Base-by-base conservation (phyloP, 106 monocot genomes). In the Dactylorhiza incarnata region DNA sequence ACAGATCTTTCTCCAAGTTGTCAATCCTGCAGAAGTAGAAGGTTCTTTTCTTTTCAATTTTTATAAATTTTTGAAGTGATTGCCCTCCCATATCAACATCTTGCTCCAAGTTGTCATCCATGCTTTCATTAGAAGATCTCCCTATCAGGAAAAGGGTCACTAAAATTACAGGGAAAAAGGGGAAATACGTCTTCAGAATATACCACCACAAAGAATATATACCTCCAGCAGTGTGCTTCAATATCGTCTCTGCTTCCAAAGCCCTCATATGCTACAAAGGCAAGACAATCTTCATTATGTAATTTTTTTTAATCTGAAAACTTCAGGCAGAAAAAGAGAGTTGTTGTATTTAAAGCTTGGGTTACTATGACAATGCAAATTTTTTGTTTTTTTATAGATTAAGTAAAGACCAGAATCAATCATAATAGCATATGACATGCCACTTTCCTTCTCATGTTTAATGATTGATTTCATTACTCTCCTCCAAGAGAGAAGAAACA, bases 1-100 rank as follows among this genome's bases (percentile, higher is more conserved):
- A 82, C 13, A 82, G 7, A 53, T 82, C 73, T 55, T 77, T 77
- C 17, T 82, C 82, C 65, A 82, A 54, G 68, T 82, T 78, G 17
- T 82, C 78, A 68, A 82, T 78, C 7, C 45, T 24, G 66, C 77
- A 73, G n/a, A 72, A 54, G 26, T 82, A 68, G 9, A 45, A 48
- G 22, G 49, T 68, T 44, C 16, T 47, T 25, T 73, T 68, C 25
- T 37, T 29, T 74, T 37, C 43, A 72, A 72, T 7, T 9, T 22
- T 45, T 49, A 49, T 16, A 72, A 5, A 23, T 46, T 73, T n/a
- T 4, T 5, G 6, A 48, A 51, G n/a, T 61, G 43, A 74, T 45
- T 68, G 63, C 44, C 68, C 67, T 52, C 73, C 74, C 62, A 50
- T 24, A 17, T 51, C 73, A 9, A 81, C 47, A 76, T 76, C 71